These are phyloP conservation scores for Solidago caesia DNA, from an alignment of 129 eudicot species.

Conservation along the genomic window DNA sequence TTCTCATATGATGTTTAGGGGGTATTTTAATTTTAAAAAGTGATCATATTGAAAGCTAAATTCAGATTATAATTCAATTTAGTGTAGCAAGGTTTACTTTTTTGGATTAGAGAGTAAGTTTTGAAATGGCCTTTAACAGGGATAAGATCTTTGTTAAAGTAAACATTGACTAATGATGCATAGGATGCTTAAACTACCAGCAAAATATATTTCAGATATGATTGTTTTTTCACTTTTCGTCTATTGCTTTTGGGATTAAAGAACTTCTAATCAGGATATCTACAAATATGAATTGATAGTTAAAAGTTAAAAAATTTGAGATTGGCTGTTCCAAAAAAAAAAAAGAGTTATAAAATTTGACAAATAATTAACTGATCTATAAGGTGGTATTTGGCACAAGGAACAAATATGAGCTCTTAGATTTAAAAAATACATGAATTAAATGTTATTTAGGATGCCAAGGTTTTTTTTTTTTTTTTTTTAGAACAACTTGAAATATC, in stretches of 20 bases:
- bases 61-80: neutral
- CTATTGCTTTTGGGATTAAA: conserved; percentile 15
- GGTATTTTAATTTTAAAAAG: neutral
- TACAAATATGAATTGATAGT: neutral
- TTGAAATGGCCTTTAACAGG: conserved; percentile 4
- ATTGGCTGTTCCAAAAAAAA: too few relatives aligned
- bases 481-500: neutral
- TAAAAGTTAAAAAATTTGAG: neutral
- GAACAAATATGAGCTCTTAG: too few relatives aligned
- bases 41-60: neutral
- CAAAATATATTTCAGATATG: conserved; percentile 9
- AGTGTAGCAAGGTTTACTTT: neutral
- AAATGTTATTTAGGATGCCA: neutral
- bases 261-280: neutral
- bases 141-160: conserved; percentile 23
- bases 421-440: too few relatives aligned
- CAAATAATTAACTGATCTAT: too few relatives aligned
- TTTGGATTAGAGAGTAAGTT: conserved; percentile 11
- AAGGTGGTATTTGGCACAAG: neutral
- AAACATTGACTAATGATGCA: conserved; percentile 25
- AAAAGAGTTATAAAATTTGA: neutral
- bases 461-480: neutral
- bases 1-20: neutral
- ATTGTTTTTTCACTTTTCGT: conserved; percentile 23
- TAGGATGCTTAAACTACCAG: conserved; percentile 36